phyloP scores from a whole-genome alignment of 2,329 filamentous ascomycete species.

The Botryotinia calthae region DNA sequence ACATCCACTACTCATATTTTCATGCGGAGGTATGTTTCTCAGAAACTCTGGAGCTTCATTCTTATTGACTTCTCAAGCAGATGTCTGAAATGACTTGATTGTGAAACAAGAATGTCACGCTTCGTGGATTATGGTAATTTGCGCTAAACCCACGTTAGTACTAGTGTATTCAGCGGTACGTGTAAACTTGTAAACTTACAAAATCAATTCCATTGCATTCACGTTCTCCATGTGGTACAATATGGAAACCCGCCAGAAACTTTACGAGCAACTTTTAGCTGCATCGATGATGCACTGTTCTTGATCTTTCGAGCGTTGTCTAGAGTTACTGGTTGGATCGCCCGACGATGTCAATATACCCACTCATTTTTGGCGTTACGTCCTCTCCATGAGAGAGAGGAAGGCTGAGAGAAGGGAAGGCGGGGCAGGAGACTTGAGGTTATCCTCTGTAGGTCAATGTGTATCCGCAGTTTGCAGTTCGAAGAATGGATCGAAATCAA shows the following conservation, averaged over 20 bases:
- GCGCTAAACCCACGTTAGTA: not conserved
- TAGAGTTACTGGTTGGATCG: fast-evolving
- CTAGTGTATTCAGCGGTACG: not conserved
- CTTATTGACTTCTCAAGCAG: not conserved
- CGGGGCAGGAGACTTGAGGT: not conserved
- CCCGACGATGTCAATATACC: not conserved
- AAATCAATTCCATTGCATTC: not conserved
- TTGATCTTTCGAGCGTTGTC: not conserved
- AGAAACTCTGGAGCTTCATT: not conserved
- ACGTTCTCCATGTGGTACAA: not conserved
- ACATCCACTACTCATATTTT: not conserved
- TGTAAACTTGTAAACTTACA: too few relatives aligned
- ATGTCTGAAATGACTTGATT: not conserved
- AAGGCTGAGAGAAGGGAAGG: not conserved
- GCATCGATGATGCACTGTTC: not conserved
- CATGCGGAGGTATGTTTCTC: not conserved
- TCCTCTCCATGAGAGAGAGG: not conserved
- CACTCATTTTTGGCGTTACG: not conserved
- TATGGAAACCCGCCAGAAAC: too few relatives aligned
- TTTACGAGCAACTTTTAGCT: not conserved
- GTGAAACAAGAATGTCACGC: not conserved
- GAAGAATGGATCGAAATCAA: not conserved
- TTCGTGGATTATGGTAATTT: not conserved
- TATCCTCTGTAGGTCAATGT: not conserved
- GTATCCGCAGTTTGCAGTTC: not conserved